Conservation (phyloP, 495 filamentous ascomycete species). For the Penicillium dipodomyicola region DNA sequence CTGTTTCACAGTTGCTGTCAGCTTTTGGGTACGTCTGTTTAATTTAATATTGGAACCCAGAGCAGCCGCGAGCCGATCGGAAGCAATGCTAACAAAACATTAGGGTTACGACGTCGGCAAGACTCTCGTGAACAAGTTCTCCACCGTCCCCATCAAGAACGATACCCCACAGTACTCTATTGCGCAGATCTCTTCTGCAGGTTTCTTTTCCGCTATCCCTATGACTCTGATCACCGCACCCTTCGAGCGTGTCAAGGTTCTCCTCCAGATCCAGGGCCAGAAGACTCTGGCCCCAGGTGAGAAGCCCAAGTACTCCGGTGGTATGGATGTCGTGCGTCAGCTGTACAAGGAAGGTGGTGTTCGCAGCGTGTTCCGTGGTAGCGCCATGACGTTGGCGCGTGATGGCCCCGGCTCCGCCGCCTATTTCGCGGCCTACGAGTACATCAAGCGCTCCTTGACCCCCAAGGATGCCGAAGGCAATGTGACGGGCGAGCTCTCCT, state of each 20-base stretch:
- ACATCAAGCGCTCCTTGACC: slow-evolving; percentile 84
- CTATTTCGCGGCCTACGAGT: slow-evolving; percentile 97
- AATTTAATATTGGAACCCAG: neutral
- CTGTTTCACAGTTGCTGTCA: slow-evolving; percentile 73
- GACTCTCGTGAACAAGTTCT: slow-evolving; percentile 68
- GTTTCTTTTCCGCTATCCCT: slow-evolving; percentile 96
- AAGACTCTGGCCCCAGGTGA: slow-evolving; percentile 79
- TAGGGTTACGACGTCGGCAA: slow-evolving; percentile 95
- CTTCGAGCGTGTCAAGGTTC: slow-evolving; percentile 97
- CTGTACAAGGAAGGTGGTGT: slow-evolving; percentile 90
- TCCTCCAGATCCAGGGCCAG: slow-evolving; percentile 96
- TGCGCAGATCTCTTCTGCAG: slow-evolving; percentile 84
- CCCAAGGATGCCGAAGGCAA: slow-evolving; percentile 78
- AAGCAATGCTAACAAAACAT: slow-evolving; percentile 20
- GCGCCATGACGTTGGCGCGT: slow-evolving; percentile 84
- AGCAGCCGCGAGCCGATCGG: neutral
- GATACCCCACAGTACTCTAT: slow-evolving; percentile 66
- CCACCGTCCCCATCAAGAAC: slow-evolving; percentile 60
- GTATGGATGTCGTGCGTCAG: slow-evolving; percentile 90
- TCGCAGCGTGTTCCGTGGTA: slow-evolving; percentile 86
- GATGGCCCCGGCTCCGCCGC: slow-evolving; percentile 91
- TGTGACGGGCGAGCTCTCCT: slow-evolving; percentile 64
- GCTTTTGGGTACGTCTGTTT: slow-evolving; percentile 69
- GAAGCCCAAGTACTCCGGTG: slow-evolving; percentile 89
- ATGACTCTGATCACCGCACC: slow-evolving; percentile 98